Conservation (phyloP, 2,329 filamentous ascomycete genomes). For the Penicillium sp. region DNA sequence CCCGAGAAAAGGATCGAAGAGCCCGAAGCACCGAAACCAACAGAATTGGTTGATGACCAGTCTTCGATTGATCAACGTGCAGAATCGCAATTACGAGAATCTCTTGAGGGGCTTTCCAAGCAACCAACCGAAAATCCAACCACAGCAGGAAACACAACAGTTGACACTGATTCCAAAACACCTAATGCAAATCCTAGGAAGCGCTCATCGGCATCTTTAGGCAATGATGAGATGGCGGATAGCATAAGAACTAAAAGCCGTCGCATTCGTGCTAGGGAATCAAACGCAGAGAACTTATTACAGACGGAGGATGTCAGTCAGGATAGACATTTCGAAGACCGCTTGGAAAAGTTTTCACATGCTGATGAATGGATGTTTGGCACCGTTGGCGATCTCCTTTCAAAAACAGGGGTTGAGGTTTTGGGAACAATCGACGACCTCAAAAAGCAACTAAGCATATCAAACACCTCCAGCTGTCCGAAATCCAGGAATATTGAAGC, state of each 20-base stretch:
- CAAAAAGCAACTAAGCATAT: constrained; percentile 24
- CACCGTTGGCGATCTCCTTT: constrained; percentile 50
- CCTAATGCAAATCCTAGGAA: constrained; percentile 50
- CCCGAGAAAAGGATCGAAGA: not conserved
- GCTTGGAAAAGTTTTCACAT: constrained; percentile 50
- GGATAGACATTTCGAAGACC: constrained; percentile 54
- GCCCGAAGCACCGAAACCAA: constrained; percentile 3
- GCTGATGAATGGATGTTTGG: constrained; percentile 58
- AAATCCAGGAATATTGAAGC: constrained; percentile 20
- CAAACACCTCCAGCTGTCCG: constrained; percentile 17
- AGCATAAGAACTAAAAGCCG: constrained; percentile 57
- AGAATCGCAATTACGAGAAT: constrained; percentile 36
- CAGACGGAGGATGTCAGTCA: constrained; percentile 47
- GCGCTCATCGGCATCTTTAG: constrained; percentile 58
- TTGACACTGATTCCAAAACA: constrained; percentile 31
- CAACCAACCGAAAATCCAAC: constrained; percentile 18
- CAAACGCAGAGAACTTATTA: constrained; percentile 44
- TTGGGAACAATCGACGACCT: constrained; percentile 41
- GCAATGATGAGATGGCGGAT: constrained; percentile 55
- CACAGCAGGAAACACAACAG: constrained; percentile 21
- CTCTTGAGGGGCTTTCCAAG: constrained; percentile 28
- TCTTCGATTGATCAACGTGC: constrained; percentile 32
- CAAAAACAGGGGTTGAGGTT: constrained; percentile 47
- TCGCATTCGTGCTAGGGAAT: constrained; percentile 58
- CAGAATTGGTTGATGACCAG: constrained; percentile 28